Evolutionary conservation across 805 yeast genomes (phyloP), one percentile per base, ranked within the genome.

Genomic region (Yarrowia sp.): DNA sequence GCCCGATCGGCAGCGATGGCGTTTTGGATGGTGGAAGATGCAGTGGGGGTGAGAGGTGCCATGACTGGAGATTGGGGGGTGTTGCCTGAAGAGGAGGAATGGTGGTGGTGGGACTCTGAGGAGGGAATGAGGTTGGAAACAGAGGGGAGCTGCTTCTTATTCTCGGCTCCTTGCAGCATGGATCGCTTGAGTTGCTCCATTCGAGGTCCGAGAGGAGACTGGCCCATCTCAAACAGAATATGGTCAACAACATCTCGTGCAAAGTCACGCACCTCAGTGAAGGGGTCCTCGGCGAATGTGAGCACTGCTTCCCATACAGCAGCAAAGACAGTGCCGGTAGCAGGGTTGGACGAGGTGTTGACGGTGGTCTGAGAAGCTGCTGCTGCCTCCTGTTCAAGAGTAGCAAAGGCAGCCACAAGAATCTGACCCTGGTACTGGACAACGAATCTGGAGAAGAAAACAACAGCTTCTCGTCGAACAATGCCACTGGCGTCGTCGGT

Each of bases 401-500:
- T 92, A 59, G 91, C 85, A 76, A 89, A 92, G 0, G 97, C 97
- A 70, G 93, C 89, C 1, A 94, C 95, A 68, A 92, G 77, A 74
- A 94, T 93, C 74, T 91, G 90, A 69, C 87, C 85, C 32, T 84
- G 79, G 77, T 92, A 89, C 50, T 87, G 87, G 69, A 84, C 78
- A 12, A 92, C 89, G 75, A 91, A 87, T 56, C 87, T 85, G 46
- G 95, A 89, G 68, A 92, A 84, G 74, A 90, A 90, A 35, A 88
- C 87, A 8, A 90, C 86, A 10, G 91, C 85, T 76, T 95, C 98
- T 71, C 92, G 87, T 69, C 99, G 81, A 1, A 95, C 97, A 72
- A 94, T 79, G 0, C 97, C 87, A 0, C 97, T 90, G 0, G 97
- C 98, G 78, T 95, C 98, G 56, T 90, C 89, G 2, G 92, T 83